These are phyloP conservation scores for Ogataea populi-albae DNA, from an alignment of 805 yeast species.

Conservation along the genomic window DNA sequence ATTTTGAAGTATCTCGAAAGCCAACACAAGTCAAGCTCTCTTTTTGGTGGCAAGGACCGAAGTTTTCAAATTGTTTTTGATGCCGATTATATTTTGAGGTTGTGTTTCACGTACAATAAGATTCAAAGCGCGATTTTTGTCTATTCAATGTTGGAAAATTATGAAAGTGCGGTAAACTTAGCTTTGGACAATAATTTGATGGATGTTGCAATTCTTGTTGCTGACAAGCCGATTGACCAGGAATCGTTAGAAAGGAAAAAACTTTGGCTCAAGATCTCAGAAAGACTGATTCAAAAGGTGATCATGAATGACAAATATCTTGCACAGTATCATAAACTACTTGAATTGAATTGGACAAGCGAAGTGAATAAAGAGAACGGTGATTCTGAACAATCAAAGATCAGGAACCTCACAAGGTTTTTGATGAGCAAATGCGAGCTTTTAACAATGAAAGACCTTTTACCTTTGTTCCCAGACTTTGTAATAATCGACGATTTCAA, in stretches of 20 bases:
- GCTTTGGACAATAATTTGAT: conserved; percentile 62
- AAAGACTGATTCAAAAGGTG: conserved; percentile 41
- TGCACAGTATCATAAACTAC: conserved; percentile 18
- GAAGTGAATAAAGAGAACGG: conserved; percentile 20
- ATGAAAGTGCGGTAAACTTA: conserved; percentile 76
- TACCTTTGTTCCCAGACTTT: conserved; percentile 83
- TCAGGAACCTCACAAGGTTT: conserved; percentile 33
- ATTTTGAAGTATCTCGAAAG: conserved; percentile 49
- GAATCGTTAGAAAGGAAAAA: conserved; percentile 52
- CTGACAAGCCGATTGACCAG: conserved; percentile 43
- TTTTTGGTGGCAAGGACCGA: conserved; percentile 11
- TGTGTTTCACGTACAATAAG: conserved; percentile 60
- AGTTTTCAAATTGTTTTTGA: conserved; percentile 49
- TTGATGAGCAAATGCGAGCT: conserved; percentile 44
- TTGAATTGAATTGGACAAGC: conserved; percentile 14
- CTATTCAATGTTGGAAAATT: conserved; percentile 63
- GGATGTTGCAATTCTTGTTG: conserved; percentile 55
- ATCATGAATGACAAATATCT: conserved; percentile 28
- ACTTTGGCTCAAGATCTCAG: conserved; percentile 69
- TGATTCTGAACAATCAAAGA: conserved; percentile 31
- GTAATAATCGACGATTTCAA: conserved; percentile 79
- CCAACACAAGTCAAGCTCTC: conserved; percentile 17
- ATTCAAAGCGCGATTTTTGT: conserved; percentile 68
- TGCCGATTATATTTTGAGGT: conserved; percentile 67
- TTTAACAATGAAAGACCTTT: conserved; percentile 71